Evolutionary conservation across 2,329 filamentous ascomycete species (phyloP).

Genomic region (Beauveria pseudobassiana): DNA sequence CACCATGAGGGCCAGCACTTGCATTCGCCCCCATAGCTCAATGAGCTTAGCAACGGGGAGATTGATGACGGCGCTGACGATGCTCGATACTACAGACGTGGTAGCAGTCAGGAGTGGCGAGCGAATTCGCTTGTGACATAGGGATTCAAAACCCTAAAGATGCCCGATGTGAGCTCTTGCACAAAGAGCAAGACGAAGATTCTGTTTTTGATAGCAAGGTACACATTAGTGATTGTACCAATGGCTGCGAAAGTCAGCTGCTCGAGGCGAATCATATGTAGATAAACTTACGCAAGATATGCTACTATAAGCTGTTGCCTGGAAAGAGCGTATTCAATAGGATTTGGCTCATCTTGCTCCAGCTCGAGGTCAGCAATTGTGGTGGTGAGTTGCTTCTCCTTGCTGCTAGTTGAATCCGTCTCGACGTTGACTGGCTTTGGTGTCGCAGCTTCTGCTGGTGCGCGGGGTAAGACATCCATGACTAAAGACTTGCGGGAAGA

Average conservation of each 20-base stretch:
- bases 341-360: not conserved
- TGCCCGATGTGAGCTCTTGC: conserved; percentile 28
- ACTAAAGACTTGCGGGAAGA: not conserved
- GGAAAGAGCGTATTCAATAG: not conserved
- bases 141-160: conserved; percentile 32
- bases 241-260: not conserved
- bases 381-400: not conserved
- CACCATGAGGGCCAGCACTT: conserved; percentile 51
- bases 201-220: conserved; percentile 13
- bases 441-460: not conserved
- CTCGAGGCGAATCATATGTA: not conserved
- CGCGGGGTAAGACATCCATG: not conserved
- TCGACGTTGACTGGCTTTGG: not conserved
- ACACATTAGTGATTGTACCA: not conserved
- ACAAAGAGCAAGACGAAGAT: conserved; percentile 35
- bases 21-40: conserved; percentile 58
- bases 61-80: conserved; percentile 53
- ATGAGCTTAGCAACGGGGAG: conserved; percentile 60
- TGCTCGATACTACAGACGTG: conserved; percentile 45
- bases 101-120: conserved; percentile 46
- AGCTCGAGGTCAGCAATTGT: not conserved
- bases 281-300: not conserved
- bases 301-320: not conserved
- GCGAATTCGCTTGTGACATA: conserved; percentile 44
- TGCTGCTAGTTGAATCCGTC: not conserved